Evolutionary conservation across 108 stramenopile genomes (phyloP).

Genomic region (Asterionellopsis glacialis): DNA sequence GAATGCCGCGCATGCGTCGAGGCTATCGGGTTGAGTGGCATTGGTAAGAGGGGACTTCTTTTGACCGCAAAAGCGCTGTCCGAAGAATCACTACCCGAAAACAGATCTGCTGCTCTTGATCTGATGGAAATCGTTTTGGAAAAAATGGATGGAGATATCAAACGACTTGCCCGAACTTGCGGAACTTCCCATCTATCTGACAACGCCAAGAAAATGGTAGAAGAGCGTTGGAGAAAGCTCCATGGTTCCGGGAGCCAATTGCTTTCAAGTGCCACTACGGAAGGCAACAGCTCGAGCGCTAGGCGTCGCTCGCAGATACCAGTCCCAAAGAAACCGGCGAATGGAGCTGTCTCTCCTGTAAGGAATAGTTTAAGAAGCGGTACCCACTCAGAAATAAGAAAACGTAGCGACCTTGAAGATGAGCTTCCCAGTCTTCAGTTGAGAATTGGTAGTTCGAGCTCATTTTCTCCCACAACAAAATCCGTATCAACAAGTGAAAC

Average conservation of each 20-base stretch:
- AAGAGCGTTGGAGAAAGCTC: conserved; percentile 38
- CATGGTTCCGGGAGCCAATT: not conserved
- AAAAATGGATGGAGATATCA: conserved; percentile 66
- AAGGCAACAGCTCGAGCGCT: not conserved
- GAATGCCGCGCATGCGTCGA: conserved; percentile 58
- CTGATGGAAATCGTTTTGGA: conserved; percentile 55
- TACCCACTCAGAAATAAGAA: no score
- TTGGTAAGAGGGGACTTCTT: conserved; percentile 74
- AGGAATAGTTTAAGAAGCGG: not conserved
- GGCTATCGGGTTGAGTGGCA: conserved; percentile 44
- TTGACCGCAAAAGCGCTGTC: conserved; percentile 54
- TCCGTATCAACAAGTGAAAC: no score
- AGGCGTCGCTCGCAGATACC: not conserved
- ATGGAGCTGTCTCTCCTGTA: not conserved
- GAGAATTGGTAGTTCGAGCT: no score
- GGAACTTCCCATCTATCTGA: conserved; percentile 38
- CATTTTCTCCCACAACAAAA: no score
- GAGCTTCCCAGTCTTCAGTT: no score
- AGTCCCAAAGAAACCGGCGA: not conserved
- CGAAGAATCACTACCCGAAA: conserved; percentile 70
- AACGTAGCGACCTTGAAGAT: no score
- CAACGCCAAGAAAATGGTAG: conserved; percentile 47
- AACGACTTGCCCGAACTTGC: conserved; percentile 57
- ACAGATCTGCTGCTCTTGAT: conserved; percentile 56
- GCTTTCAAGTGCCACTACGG: not conserved